Evolutionary conservation across 768 basidiomycete genomes (phyloP).

Genomic region (Gelatoporia subvermispora): DNA sequence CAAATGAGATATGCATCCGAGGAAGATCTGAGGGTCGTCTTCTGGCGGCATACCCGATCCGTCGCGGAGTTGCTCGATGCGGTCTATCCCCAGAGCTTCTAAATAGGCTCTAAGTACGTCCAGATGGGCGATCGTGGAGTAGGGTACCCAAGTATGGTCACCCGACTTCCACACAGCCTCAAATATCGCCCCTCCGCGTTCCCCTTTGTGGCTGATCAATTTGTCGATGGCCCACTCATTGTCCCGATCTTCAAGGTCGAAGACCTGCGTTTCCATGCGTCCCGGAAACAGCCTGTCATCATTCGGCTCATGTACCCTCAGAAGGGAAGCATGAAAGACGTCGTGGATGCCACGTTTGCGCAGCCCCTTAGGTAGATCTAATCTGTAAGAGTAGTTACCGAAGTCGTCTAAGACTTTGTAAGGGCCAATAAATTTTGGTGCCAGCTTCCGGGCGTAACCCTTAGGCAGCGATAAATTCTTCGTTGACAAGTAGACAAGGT

Average conservation of each 20-base stretch:
- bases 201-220: neutral
- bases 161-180: constrained; percentile 5
- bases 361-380: constrained; percentile 27
- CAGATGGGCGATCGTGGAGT: neutral
- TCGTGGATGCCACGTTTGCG: constrained; percentile 24
- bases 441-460: constrained; percentile 28
- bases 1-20: neutral
- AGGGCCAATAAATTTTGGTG: constrained; percentile 36
- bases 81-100: neutral
- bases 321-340: constrained; percentile 30
- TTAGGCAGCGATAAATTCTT: constrained; percentile 32
- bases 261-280: constrained; percentile 18
- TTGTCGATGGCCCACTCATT: constrained; percentile 14
- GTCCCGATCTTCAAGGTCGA: constrained; percentile 15
- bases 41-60: neutral
- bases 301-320: constrained; percentile 25
- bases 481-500: constrained; percentile 34
- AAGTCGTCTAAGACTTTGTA: constrained; percentile 22
- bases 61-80: neutral
- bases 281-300: constrained; percentile 35
- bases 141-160: constrained; percentile 5
- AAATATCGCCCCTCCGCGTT: neutral
- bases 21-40: neutral
- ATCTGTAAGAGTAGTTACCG: constrained; percentile 20
- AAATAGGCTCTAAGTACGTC: constrained; percentile 1